These are phyloP conservation scores for Kernera saxatilis DNA, from an alignment of 345 rosid genomes.

Conservation along the genomic window DNA sequence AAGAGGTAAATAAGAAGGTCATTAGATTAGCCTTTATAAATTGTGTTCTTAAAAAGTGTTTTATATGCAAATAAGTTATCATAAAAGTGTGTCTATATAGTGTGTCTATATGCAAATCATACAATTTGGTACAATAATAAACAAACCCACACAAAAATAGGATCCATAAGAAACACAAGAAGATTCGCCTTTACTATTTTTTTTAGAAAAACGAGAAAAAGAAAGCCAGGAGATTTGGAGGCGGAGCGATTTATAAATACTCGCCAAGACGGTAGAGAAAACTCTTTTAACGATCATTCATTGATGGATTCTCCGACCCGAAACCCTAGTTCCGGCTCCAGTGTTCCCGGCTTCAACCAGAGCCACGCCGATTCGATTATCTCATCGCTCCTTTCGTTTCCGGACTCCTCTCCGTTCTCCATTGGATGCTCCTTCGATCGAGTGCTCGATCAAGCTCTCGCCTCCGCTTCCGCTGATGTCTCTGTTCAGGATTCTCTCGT, in stretches of 20 bases:
- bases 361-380: slow-evolving; percentile 15
- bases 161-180: neutral
- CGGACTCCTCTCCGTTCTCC: slow-evolving; percentile 30
- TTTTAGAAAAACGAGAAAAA: slow-evolving; percentile 33
- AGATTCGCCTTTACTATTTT: neutral
- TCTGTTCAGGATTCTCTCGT: slow-evolving; percentile 52
- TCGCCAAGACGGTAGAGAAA: neutral
- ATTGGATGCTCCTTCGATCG: slow-evolving; percentile 57
- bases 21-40: too few relatives aligned
- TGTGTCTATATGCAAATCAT: too few relatives aligned
- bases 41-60: too few relatives aligned
- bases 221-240: neutral
- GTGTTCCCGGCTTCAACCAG: neutral
- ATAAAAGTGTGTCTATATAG: too few relatives aligned
- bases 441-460: slow-evolving; percentile 50
- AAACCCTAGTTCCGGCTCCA: neutral
- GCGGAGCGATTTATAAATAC: neutral
- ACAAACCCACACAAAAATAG: neutral
- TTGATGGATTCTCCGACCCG: slow-evolving; percentile 17
- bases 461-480: slow-evolving; percentile 28
- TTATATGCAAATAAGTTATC: too few relatives aligned
- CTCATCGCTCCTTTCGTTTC: slow-evolving; percentile 20
- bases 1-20: too few relatives aligned
- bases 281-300: neutral
- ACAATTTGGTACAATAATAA: too few relatives aligned